Base-by-base conservation (phyloP, 345 rosid genomes). In the Populus euphratica region DNA sequence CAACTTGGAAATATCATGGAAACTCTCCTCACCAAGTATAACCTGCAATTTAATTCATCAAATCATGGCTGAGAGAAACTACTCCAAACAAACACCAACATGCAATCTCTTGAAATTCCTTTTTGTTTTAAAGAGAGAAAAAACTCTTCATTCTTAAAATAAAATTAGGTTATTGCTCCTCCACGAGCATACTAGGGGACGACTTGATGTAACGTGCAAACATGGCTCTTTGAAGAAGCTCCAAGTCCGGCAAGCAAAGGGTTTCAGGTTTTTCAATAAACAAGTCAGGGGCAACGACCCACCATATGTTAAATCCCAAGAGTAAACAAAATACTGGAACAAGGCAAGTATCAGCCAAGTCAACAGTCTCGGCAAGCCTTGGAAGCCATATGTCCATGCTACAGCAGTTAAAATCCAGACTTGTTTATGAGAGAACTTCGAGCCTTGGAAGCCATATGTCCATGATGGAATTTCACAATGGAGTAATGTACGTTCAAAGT, bases 1-100 rank as follows among this genome's bases (percentile, higher is more conserved):
- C 68, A 88, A 68, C 52, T 85, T 85, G 18, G 92, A 80, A 35
- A 88, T 86, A 18, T 85, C 88, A 59, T 79, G 79, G 76, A 87
- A 94, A 79, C 81, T 91, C 84, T 92, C 98, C 70, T 91, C 92
- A 0, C 91, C 86, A 56, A 94, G 73, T 23, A 92, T 74, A 44
- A 88, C 93, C 99, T 96, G 85, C 76, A 77, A 72, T 76, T 77
- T 27, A 35, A 16, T 7, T 2, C 23, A 11, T 8, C 39, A 49
- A 68, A 6, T 39, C 41, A 38, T 4, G 66, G 16, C 13, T 1
- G 25, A 23, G 21, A 74, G 38, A 52, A 63, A 52, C 1, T 39
- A 41, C 12, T 16, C 44, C 9, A 17, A 54, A 16, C 54, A 68
- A 12, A 49, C 29, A 63, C 3, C 41, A 25, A 2, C 49, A 64